phyloP scores from a whole-genome alignment of 129 eudicot species.

The Calendula officinalis region DNA sequence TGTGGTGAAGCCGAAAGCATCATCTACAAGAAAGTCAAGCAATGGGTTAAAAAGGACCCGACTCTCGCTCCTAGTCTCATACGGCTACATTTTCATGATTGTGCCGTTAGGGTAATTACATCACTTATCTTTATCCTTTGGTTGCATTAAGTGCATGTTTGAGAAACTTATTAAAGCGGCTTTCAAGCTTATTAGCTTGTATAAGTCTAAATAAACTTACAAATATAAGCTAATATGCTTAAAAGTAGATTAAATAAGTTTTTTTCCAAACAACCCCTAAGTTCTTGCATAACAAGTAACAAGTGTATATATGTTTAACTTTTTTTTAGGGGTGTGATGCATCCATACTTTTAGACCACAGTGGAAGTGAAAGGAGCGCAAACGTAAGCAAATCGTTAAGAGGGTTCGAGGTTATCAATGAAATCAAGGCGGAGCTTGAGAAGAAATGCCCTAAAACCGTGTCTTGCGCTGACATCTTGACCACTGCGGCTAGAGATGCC shows the following conservation, averaged over 20 bases:
- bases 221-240: too few relatives aligned
- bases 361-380: conserved; percentile 67
- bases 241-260: too few relatives aligned
- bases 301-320: not conserved
- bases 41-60: conserved; percentile 58
- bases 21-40: conserved; percentile 44
- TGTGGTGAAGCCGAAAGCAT: conserved; percentile 57
- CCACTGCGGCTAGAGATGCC: conserved; percentile 76
- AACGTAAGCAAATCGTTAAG: conserved; percentile 64
- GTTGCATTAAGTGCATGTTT: too few relatives aligned
- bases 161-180: too few relatives aligned
- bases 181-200: too few relatives aligned
- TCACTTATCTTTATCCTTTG: not conserved
- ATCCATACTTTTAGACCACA: conserved; percentile 59
- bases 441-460: conserved; percentile 69
- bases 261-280: too few relatives aligned
- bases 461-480: conserved; percentile 80
- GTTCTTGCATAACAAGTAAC: not conserved
- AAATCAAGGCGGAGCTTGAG: conserved; percentile 64
- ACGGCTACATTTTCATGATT: conserved; percentile 73
- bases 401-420: conserved; percentile 71
- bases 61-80: conserved; percentile 76
- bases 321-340: conserved; percentile 74
- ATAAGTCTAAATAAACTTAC: too few relatives aligned
- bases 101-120: conserved; percentile 60